Conservation (phyloP, 805 yeast genomes). For the Metschnikowia anglica region DNA sequence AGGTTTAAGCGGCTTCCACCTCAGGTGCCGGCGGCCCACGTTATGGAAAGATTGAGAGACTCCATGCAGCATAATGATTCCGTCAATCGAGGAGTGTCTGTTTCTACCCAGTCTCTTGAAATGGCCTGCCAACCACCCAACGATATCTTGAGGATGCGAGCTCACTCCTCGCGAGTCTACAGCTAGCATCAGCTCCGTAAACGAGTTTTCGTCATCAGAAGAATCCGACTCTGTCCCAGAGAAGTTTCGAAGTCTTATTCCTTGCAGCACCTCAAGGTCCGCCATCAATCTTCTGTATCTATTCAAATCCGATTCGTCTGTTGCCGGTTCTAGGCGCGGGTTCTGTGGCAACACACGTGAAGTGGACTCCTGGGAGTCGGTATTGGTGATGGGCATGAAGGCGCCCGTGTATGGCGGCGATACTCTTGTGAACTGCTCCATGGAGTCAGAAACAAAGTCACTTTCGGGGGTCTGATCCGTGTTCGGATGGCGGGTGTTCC, state of each 20-base stretch:
- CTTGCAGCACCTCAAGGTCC: conserved; percentile 9
- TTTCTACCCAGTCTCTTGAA: conserved; percentile 6
- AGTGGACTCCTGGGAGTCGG: conserved; percentile 1
- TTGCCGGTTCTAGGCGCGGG: not conserved
- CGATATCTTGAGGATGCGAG: not conserved
- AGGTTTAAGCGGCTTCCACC: not conserved
- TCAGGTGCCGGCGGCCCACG: not conserved
- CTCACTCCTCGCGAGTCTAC: not conserved
- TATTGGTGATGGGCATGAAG: conserved; percentile 1
- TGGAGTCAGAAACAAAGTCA: not conserved
- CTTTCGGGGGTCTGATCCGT: not conserved
- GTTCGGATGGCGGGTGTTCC: not conserved
- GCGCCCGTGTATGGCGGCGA: not conserved
- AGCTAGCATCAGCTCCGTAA: conserved; percentile 9
- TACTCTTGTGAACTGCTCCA: no score
- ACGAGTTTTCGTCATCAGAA: conserved; percentile 4
- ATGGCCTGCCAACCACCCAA: conserved; percentile 5
- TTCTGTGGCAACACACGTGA: not conserved
- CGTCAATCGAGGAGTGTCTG: conserved; percentile 6
- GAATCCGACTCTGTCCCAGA: not conserved
- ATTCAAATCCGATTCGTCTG: not conserved
- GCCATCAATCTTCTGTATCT: conserved; percentile 3
- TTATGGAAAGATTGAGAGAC: conserved; percentile 1
- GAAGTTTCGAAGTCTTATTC: not conserved
- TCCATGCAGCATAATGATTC: conserved; percentile 5